Base-by-base conservation (phyloP, 2,329 filamentous ascomycete genomes). In the Fusarium transvaalense region DNA sequence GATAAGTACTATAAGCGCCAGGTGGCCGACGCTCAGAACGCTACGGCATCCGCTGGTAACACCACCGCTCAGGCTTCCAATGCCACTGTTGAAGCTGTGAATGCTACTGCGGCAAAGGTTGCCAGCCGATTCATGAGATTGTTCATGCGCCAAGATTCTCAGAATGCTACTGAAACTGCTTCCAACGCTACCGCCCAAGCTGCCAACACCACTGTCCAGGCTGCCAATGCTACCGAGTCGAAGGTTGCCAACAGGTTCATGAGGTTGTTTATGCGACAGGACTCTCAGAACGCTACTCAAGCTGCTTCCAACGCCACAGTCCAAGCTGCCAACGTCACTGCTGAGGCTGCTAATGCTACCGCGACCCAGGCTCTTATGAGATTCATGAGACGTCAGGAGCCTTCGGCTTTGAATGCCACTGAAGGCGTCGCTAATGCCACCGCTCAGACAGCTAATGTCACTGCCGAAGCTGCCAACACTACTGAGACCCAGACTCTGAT, bases 401-500 rank as follows among this genome's bases (percentile, higher is more conserved):
- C 29, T 9, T 29, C 29, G 10, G 29, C 29, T 29, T 29, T 29
- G 29, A 29, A 29, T 29, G 29, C 29, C 29, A 12, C 29, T 29
- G 6, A 29, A 29, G 29, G 23, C 6, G 23, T 9, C 10, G 29
- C 29, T 9, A 29, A 29, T 12, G 10, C 29, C 29, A 29, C 29
- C 10, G 29, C 5, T 29, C 29, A 29, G 10, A 9, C 10, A 14
- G 39, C 39, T 13, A 42, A 27, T 25, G 39, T 25, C 14, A 42
- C 45, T 23, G 29, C 29, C 8, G 19, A 32, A 10, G 45, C 15
- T 25, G 21, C 21, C 12, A 48, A 34, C 17, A n/a, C 31, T n/a
- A 48, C 46, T 13, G 46, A 48, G 46, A 25, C 21, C 10, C 46
- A 50, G 21, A 50, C 17, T 50, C 32, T 50, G 10, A 50, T 50